Conservation (phyloP, 2,329 filamentous ascomycete species). For the Blastomyces silverae region DNA sequence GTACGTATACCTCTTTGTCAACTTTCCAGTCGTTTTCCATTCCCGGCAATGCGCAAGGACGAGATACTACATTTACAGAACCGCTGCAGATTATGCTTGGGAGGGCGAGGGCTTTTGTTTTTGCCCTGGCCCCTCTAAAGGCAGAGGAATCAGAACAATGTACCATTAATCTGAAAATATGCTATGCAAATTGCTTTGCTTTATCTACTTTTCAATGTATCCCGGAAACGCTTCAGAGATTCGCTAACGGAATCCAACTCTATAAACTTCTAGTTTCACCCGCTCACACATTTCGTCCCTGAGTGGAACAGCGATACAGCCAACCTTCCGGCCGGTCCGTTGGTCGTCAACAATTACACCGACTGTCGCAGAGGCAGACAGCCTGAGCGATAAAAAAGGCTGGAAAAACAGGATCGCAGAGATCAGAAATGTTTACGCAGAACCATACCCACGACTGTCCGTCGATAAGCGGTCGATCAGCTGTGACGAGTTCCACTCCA, state of each 20-base stretch:
- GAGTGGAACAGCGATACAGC: neutral
- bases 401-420: constrained; percentile 36
- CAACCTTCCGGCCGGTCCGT: neutral
- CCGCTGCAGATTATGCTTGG: constrained; percentile 60
- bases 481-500: constrained; percentile 34
- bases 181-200: neutral
- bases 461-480: constrained; percentile 29
- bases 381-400: constrained; percentile 29
- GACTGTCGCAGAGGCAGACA: neutral
- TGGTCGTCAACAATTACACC: constrained; percentile 9
- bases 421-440: constrained; percentile 30
- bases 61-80: constrained; percentile 46
- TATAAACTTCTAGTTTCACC: neutral
- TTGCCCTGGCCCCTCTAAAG: neutral
- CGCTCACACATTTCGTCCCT: neutral
- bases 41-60: neutral
- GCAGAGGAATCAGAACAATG: constrained; percentile 41
- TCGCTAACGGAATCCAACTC: neutral
- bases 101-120: constrained; percentile 22
- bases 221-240: neutral
- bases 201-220: neutral
- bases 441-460: constrained; percentile 37
- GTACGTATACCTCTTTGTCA: constrained; percentile 30
- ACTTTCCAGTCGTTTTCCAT: constrained; percentile 3
- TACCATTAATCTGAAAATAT: constrained; percentile 2